These are phyloP conservation scores for Tremella yokohamensis DNA, from an alignment of 768 basidiomycete genomes.

Conservation along the genomic window DNA sequence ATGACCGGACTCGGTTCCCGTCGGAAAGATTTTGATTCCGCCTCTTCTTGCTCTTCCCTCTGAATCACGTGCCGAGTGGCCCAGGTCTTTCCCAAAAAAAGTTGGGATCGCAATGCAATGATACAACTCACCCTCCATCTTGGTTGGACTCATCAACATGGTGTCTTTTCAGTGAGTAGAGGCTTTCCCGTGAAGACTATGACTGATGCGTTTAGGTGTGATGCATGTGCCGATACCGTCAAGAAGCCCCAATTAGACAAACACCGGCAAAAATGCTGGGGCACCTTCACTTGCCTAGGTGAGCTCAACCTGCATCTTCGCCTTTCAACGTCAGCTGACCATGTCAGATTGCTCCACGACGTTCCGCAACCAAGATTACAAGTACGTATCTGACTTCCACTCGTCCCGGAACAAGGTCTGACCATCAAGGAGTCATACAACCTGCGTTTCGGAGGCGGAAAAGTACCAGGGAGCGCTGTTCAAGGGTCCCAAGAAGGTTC, in stretches of 20 bases:
- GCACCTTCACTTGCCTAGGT: constrained; percentile 49
- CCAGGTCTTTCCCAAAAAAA: not conserved
- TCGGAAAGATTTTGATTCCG: not conserved
- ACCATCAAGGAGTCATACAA: constrained; percentile 57
- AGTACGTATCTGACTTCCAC: constrained; percentile 48
- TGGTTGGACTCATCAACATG: constrained; percentile 58
- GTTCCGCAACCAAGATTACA: constrained; percentile 75
- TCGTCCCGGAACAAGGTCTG: not conserved
- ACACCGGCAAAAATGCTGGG: constrained; percentile 55
- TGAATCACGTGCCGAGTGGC: not conserved
- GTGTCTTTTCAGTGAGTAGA: constrained; percentile 68
- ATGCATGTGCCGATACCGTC: constrained; percentile 78
- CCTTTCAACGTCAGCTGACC: constrained; percentile 16
- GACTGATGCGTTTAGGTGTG: constrained; percentile 59
- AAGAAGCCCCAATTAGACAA: constrained; percentile 92
- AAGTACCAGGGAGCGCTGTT: constrained; percentile 87
- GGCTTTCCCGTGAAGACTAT: not conserved
- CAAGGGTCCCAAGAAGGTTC: constrained; percentile 64
- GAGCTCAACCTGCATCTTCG: constrained; percentile 9
- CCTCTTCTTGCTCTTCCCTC: constrained; percentile 6
- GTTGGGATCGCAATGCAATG: too few species aligned
- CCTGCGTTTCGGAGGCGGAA: constrained; percentile 84
- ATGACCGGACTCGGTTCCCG: too few species aligned
- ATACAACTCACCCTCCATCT: too few species aligned
- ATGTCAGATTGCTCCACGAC: constrained; percentile 74